These are phyloP conservation scores for Naganishia cerealis DNA, from an alignment of 1,284 basidiomycete genomes.

Conservation along the genomic window DNA sequence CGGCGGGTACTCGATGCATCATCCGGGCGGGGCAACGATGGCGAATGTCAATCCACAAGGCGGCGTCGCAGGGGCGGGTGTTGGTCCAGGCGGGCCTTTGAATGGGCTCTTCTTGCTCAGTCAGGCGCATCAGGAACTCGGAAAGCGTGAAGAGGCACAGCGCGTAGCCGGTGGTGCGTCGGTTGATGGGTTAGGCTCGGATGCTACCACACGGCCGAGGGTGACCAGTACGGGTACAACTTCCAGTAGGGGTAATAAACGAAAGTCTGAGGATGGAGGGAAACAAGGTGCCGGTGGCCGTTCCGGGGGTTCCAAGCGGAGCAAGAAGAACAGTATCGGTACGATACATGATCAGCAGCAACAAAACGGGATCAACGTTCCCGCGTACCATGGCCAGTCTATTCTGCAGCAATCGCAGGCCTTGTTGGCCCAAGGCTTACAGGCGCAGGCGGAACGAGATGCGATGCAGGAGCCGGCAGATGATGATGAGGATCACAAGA, in stretches of 20 bases:
- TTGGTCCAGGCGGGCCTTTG: constrained; percentile 58
- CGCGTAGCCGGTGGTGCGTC: constrained; percentile 10
- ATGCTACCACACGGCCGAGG: neutral
- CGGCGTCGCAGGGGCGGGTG: neutral
- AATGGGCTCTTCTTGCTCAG: constrained; percentile 90
- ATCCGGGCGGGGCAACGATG: constrained; percentile 4
- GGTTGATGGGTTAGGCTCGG: neutral
- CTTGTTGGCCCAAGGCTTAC: constrained; percentile 29
- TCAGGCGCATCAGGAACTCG: constrained; percentile 91
- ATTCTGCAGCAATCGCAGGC: constrained; percentile 25
- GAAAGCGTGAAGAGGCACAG: constrained; percentile 77
- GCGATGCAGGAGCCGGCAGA: constrained; percentile 59
- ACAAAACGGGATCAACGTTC: constrained; percentile 12
- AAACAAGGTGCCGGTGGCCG: constrained; percentile 29
- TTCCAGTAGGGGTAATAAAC: constrained; percentile 38
- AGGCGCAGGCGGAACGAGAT: constrained; percentile 28
- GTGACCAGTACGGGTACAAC: constrained; percentile 2
- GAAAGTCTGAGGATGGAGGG: constrained; percentile 41
- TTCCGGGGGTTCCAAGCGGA: constrained; percentile 47
- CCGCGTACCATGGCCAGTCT: constrained; percentile 19
- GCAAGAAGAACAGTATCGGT: constrained; percentile 45
- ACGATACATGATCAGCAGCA: neutral
- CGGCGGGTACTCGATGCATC: constrained; percentile 12
- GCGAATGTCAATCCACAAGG: constrained; percentile 5
- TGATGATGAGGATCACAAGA: constrained; percentile 49